Conservation (phyloP, 768 basidiomycete species). For the Suillus subalutaceus region DNA sequence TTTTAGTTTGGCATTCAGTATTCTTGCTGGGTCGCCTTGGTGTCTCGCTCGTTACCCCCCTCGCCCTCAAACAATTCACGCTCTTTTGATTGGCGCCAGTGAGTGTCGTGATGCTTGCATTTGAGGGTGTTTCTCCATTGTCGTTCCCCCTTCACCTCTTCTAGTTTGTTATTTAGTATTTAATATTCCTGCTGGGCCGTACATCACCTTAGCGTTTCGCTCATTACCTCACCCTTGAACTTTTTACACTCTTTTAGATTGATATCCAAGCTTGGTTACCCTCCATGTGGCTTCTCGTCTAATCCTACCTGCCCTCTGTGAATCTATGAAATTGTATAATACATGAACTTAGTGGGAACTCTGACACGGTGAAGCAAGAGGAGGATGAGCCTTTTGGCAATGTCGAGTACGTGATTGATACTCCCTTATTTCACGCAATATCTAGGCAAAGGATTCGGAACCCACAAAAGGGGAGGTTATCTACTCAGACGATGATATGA, state of each 20-base stretch:
- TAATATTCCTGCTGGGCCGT: conserved; percentile 44
- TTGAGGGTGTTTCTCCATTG: neutral
- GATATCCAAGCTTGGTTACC: too few species aligned
- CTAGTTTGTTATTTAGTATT: conserved; percentile 39
- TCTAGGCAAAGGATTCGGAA: conserved; percentile 49
- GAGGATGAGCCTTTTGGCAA: conserved; percentile 46
- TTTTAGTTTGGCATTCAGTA: too few species aligned
- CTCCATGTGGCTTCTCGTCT: too few species aligned
- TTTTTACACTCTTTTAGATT: too few species aligned
- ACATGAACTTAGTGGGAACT: conserved; percentile 27
- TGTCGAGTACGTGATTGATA: conserved; percentile 87
- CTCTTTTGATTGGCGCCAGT: too few species aligned
- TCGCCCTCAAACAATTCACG: too few species aligned
- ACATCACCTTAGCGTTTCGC: conserved; percentile 40
- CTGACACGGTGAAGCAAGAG: conserved; percentile 38
- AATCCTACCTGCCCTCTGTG: too few species aligned
- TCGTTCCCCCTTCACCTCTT: conserved; percentile 36
- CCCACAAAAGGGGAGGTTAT: conserved; percentile 88
- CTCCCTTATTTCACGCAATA: conserved; percentile 6
- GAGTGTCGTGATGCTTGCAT: too few species aligned
- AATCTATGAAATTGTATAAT: conserved; percentile 17
- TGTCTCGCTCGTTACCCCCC: too few species aligned
- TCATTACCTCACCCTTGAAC: conserved; percentile 42
- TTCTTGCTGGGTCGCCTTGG: too few species aligned
- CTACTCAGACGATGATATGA: conserved; percentile 97